A percentile compares a stretch with the other conserved stretches of the same genome.
These are phyloP conservation scores for Podila minutissima DNA, from an alignment of 192 early-diverging fungal genomes.

Conservation along the genomic window DNA sequence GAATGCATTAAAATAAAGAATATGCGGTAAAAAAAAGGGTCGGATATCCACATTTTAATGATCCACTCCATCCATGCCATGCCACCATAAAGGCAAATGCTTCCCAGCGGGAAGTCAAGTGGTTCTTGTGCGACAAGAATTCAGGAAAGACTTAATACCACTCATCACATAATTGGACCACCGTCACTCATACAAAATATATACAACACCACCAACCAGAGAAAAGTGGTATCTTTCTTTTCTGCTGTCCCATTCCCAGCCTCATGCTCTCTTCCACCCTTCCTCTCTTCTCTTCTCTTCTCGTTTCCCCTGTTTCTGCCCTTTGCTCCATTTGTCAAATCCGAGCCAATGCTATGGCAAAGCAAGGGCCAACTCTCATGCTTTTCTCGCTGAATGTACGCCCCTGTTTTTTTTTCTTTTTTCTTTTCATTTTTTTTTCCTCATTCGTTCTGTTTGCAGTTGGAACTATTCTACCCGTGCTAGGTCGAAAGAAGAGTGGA, in stretches of 20 bases:
- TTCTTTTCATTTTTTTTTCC: too few species aligned
- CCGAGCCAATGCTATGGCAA: neutral
- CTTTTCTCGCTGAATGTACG: too few species aligned
- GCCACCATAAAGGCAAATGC: neutral
- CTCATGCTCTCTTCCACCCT: neutral
- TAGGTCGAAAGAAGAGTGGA: too few species aligned
- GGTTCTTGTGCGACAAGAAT: slow-evolving; percentile 2
- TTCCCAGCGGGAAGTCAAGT: slow-evolving; percentile 5
- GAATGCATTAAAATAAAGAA: too few species aligned
- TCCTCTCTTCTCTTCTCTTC: neutral
- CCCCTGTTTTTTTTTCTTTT: too few species aligned
- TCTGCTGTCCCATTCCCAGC: slow-evolving; percentile 4
- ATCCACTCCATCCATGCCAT: neutral
- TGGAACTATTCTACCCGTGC: too few species aligned
- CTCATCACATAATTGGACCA: too few species aligned
- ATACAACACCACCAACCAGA: neutral
- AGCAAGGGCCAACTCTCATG: too few species aligned
- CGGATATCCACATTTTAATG: slow-evolving; percentile 1
- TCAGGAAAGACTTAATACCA: too few species aligned
- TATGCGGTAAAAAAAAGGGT: neutral
- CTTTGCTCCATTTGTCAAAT: neutral
- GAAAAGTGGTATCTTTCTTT: neutral
- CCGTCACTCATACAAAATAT: too few species aligned
- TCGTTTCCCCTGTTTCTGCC: neutral
- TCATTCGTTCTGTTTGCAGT: too few species aligned